phyloP scores from a whole-genome alignment of 2,329 filamentous ascomycete genomes.

The Xylaria sp. region DNA sequence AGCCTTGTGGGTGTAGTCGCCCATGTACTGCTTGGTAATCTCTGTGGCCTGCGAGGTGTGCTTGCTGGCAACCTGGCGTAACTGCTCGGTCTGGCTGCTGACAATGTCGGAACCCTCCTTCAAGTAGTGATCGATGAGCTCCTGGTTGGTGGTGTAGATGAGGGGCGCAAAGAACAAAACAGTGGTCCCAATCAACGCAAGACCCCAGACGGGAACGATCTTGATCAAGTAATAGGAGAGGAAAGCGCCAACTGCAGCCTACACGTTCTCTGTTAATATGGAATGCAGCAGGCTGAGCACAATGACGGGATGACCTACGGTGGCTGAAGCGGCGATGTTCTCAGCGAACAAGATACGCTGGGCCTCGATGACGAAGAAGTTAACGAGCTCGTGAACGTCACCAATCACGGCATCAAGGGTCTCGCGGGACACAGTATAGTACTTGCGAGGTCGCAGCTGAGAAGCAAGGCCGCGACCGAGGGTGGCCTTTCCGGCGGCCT shows the following conservation, averaged over 20 bases:
- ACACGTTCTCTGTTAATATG: constrained; percentile 14
- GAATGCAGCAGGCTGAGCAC: not conserved
- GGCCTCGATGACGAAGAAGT: constrained; percentile 76
- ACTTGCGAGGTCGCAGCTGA: constrained; percentile 72
- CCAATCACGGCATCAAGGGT: constrained; percentile 69
- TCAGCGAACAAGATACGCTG: constrained; percentile 76
- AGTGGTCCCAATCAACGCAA: constrained; percentile 68
- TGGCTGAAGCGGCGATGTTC: constrained; percentile 68
- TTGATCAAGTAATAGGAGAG: constrained; percentile 75
- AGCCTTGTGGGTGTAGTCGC: constrained; percentile 74
- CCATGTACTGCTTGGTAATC: constrained; percentile 73
- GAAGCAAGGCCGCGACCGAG: constrained; percentile 71
- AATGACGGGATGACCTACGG: constrained; percentile 57
- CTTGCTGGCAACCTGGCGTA: constrained; percentile 69
- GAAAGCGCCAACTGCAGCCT: constrained; percentile 71
- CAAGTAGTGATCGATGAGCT: constrained; percentile 73
- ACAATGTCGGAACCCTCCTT: constrained; percentile 66
- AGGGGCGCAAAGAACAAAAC: constrained; percentile 70
- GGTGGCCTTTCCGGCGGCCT: constrained; percentile 68
- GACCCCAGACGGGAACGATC: constrained; percentile 75
- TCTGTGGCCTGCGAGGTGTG: constrained; percentile 71
- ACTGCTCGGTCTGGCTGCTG: constrained; percentile 70
- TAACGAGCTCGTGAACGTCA: constrained; percentile 74
- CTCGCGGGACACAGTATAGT: constrained; percentile 72
- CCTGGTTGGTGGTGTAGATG: constrained; percentile 73